A percentile compares a stretch with the other conserved stretches of the same genome.
These are phyloP conservation scores for Trichophyton verrucosum DNA, from an alignment of 2,329 filamentous ascomycete species.

Conservation along the genomic window DNA sequence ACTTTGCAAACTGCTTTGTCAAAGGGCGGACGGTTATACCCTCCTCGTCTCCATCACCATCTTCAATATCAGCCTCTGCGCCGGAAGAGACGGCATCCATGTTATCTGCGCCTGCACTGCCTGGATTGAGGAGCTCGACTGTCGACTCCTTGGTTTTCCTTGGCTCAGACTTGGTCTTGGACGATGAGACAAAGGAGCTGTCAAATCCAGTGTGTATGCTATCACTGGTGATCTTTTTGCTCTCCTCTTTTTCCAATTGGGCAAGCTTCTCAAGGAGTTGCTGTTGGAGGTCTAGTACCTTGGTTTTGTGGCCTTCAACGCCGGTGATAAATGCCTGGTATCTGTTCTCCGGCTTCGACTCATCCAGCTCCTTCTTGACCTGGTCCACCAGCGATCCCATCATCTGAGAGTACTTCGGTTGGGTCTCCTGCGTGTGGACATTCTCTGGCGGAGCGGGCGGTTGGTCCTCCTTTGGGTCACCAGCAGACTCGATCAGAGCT, in stretches of 20 bases:
- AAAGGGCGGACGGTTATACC: conserved; percentile 63
- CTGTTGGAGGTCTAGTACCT: conserved; percentile 65
- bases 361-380: conserved; percentile 74
- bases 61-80: conserved; percentile 46
- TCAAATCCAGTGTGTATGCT: conserved; percentile 80
- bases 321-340: conserved; percentile 68
- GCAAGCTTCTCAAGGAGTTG: conserved; percentile 62
- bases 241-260: conserved; percentile 72
- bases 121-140: conserved; percentile 67
- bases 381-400: conserved; percentile 92
- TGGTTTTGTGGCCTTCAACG: conserved; percentile 60
- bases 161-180: conserved; percentile 23
- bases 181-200: conserved; percentile 66
- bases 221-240: conserved; percentile 87
- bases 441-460: conserved; percentile 65
- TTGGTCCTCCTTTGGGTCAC: conserved; percentile 56
- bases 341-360: conserved; percentile 54
- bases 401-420: conserved; percentile 90
- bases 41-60: conserved; percentile 51
- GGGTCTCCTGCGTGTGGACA: conserved; percentile 61
- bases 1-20: conserved; percentile 69
- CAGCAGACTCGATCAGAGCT: conserved; percentile 70
- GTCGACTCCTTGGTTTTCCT: conserved; percentile 32
- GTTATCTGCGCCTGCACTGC: conserved; percentile 24
- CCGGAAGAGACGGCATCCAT: conserved; percentile 40